Evolutionary conservation across 1,139 yeast genomes (phyloP), one percentile per base, ranked within the genome.

Genomic region (Yamadazyma buinensis): DNA sequence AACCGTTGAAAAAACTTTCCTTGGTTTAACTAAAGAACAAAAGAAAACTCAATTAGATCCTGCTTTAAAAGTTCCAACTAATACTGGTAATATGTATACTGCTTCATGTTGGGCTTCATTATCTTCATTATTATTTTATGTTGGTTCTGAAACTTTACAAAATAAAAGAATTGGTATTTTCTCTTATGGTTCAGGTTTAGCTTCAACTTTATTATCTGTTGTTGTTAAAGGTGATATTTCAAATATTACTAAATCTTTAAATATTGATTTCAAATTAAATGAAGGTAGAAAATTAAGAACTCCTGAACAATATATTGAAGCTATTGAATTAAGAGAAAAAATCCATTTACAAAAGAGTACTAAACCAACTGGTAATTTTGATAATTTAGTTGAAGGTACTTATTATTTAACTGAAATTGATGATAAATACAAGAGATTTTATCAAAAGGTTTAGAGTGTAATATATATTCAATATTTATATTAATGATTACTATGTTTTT

Each of bases 61-160:
- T 23, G 80, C 95, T 22, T 72, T 92, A 60, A 72, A 68, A 48
- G 90, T 90, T 31, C 94, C 98, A 54, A 92, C 97, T 48, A 90
- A 92, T 67, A 88, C 95, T 44, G 99, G 99, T 67, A 94, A 94
- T 75, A 85, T 90, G 90, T 94, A 94, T 75, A 87, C 97, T 32
- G 98, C 94, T 44, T 86, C 96, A 28, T 80, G 88, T 35, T 94
- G 87, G 78, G 82, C 95, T 29, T 78, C 96, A 8, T 74, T 94
- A 43, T 76, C 92, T 23, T 90, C 98, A 12, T 68, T 87, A 44
- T 70, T 94, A 51, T 79, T 76, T 57, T 83, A 70, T 55, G 85
- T 82, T 44, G 92, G 88, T 30, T 72, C 77, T 36, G 94, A 81
- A 33, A 67, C 75, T 36, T 75, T 90, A 50, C 86, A 80, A 59